These are phyloP conservation scores for Vitellaria paradoxa DNA, from an alignment of 179 eudicot species.

Conservation along the genomic window DNA sequence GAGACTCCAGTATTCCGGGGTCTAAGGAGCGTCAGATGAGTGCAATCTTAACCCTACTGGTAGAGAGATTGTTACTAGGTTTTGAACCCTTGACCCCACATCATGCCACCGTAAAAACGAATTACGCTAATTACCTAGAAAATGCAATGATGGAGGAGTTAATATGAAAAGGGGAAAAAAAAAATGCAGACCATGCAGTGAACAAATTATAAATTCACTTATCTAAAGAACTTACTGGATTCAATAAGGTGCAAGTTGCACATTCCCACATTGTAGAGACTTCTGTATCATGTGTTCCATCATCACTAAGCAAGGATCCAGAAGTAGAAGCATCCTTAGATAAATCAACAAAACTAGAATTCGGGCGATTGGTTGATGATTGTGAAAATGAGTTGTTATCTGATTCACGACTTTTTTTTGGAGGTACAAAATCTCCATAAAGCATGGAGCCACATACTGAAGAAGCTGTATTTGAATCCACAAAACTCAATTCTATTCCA, in stretches of 20 bases:
- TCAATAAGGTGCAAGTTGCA: constrained; percentile 70
- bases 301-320: constrained; percentile 17
- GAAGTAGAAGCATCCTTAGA: constrained; percentile 27
- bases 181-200: background rate
- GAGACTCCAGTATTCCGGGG: no score
- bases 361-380: constrained; percentile 13
- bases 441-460: constrained; percentile 17
- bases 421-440: constrained; percentile 16
- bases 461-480: constrained; percentile 36
- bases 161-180: background rate
- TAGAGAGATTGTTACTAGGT: no score
- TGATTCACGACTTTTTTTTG: constrained; percentile 24
- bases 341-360: constrained; percentile 20
- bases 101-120: background rate
- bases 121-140: background rate
- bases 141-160: background rate
- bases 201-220: background rate
- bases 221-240: constrained; percentile 55
- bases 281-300: constrained; percentile 5
- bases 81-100: no score
- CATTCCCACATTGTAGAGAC: constrained; percentile 65
- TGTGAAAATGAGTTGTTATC: constrained; percentile 19
- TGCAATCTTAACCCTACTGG: no score
- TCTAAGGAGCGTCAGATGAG: no score
- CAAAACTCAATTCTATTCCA: constrained; percentile 15